These are phyloP conservation scores for Hypholoma sublateritium DNA, from an alignment of 768 basidiomycete species.

Conservation along the genomic window DNA sequence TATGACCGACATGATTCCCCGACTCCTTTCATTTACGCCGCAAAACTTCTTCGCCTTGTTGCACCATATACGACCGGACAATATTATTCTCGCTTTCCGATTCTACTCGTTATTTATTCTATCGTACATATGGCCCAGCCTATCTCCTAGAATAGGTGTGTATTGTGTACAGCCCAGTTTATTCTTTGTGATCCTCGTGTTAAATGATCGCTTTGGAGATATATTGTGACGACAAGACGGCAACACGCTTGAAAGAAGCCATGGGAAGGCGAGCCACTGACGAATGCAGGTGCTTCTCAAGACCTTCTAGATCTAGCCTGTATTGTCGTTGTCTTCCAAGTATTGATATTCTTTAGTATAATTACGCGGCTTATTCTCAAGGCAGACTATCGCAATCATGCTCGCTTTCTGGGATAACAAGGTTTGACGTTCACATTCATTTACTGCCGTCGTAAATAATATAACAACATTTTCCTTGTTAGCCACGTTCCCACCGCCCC, in stretches of 20 bases:
- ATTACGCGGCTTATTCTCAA: conserved; percentile 17
- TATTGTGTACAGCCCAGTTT: conserved; percentile 30
- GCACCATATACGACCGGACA: conserved; percentile 24
- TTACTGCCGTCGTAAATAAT: conserved; percentile 25
- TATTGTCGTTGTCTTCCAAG: conserved; percentile 16
- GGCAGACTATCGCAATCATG: conserved; percentile 23
- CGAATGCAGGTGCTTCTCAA: conserved; percentile 23
- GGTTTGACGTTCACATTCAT: conserved; percentile 30
- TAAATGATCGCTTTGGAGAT: conserved; percentile 16
- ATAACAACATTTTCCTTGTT: conserved; percentile 32
- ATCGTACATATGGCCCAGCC: conserved; percentile 27
- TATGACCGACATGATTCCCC: conserved; percentile 36
- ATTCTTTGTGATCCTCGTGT: conserved; percentile 29
- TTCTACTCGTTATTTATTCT: conserved; percentile 27
- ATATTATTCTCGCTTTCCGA: conserved; percentile 17
- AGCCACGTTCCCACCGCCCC: conserved; percentile 44
- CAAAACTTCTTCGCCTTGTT: conserved; percentile 24
- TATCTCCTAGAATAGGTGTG: conserved; percentile 24
- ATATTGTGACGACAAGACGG: conserved; percentile 12
- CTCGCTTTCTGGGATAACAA: conserved; percentile 28
- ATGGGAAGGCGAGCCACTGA: conserved; percentile 23
- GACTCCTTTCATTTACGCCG: conserved; percentile 26
- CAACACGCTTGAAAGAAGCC: conserved; percentile 23
- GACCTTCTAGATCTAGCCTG: conserved; percentile 31
- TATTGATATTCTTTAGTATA: conserved; percentile 20